Evolutionary conservation across 2,329 filamentous ascomycete species (phyloP), one percentile per base, ranked within the genome.

Genomic region (Sclerotinia subarctica): DNA sequence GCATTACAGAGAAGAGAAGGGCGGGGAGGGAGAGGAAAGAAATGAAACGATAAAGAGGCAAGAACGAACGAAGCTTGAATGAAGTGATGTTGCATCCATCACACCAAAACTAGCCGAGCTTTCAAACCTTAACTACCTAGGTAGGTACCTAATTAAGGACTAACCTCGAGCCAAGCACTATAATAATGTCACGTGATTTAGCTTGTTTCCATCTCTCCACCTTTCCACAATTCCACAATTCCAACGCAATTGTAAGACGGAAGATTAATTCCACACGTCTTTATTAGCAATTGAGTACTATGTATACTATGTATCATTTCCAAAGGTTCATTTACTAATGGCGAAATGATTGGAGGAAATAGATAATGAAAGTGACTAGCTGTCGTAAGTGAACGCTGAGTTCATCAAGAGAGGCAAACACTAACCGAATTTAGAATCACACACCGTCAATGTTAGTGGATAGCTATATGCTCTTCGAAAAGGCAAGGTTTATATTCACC

Each of bases 31-130:
- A 42, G 38, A 42, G 38, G 38, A 15, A 42, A 42, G 38, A 42
- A 42, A 42, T 3, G 38, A 15, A 42, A 42, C 0, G 38, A 42
- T 5, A 42, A n/a, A n/a, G n/a, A n/a, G n/a, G n/a, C n/a, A n/a
- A n/a, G 46, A 42, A 63, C 8, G 46, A 51, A 63, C 32, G 46
- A 63, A 42, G 59, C 46, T 8, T 62, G 46, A 51, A 19, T 63
- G 46, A 63, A 63, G 46, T 63, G 59, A 63, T 26, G 46, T 63
- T 63, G 46, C 6, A 21, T 29, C 38, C 29, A 51, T 38, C 35
- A 38, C 35, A 11, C 10, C 35, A 29, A 38, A 21, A 46, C 29
- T 51, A 62, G 29, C 44, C 46, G 58, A 62, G 59, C n/a, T 24
- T 24, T 51, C 32, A 4, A 24, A 7, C 44, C 46, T 62, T 62